Base-by-base conservation (phyloP, 352 stramenopile genomes). In the Phytopythium ostracodes region DNA sequence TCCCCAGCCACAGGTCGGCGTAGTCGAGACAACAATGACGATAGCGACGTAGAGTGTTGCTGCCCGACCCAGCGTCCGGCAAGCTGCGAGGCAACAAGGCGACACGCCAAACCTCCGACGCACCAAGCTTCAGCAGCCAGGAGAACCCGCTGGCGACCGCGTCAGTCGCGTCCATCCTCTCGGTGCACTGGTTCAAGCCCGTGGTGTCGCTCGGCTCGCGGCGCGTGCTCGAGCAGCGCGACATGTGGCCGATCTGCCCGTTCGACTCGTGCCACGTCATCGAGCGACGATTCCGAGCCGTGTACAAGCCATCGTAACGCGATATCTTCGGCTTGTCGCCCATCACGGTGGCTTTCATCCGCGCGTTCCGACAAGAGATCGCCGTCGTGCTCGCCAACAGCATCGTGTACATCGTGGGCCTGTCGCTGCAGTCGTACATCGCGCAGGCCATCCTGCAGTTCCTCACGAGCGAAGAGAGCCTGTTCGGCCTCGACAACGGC, bases 201-300 rank as follows among this genome's bases (percentile, higher is more conserved):
- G 43, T 75, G n/a, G 51, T 75, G 33, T 62, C 63, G 17, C 61
- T 70, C 49, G 68, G 68, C 25, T 58, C 68, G 22, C 55, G 70
- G 11, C 55, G 67, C n/a, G 29, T 64, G 9, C 56, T 77, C 9
- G 50, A 75, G 20, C 49, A 54, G 11, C 36, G 67, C 11, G 64
- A 77, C 29, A 58, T 71, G 8, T 77, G 70, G 67, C 20, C 24
- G 4, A 27, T 75, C 8, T 68, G 65, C 35, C 4, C 46, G 7
- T 15, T 25, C 17, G 65, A 75, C 52, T 66, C 64, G 53, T 65
- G 60, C 35, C 49, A 29, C 12, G 49, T 53, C 15, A 38, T 69
- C 5, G 55, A 60, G 14, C 33, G 4, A 0, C 59, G 53, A 2
- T 75, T 75, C 59, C 27, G 31, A 50, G 46, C 62, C 15, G 44